Evolutionary conservation across 164 flowering plant species (phyloP), one percentile per base, ranked within the genome.

Genomic region (Tetrastigma voinierianum): DNA sequence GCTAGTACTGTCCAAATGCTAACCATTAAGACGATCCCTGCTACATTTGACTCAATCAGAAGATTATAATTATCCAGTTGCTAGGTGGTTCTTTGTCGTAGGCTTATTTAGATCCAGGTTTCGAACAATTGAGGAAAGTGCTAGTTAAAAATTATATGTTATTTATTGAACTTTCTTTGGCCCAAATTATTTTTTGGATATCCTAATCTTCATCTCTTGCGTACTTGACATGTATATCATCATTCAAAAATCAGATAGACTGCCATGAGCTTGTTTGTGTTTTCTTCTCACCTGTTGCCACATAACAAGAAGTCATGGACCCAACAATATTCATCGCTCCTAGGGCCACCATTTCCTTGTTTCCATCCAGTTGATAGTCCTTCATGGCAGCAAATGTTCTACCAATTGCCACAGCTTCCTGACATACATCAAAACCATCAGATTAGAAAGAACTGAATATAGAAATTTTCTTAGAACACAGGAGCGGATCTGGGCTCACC

Each of bases 281-380:
- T 61, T 67, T 8, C 19, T 60, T 25, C 64, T 74, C 66, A 88
- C 96, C 97, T 74, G 97, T 90, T 19, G 96, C 84, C 15, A 90
- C 92, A 76, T 87, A 93, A 81, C 98, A 91, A 25, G 97, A 93
- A 58, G 96, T 88, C 88, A 91, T 77, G 45, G 98, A 93, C 52
- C 98, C 98, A 40, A 86, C 85, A 51, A 93, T 45, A 63, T 93
- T 91, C 98, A 93, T 93, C 18, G 88, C 64, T 59, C 98, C 98
- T 13, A 93, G 80, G 19, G 97, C 98, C 21, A 91, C 86, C 98
- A 93, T 93, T 83, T 93, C 98, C 82, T 88, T 91, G 87, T 93
- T 93, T 54, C 96, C 98, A 70, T 93, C 97, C 23, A 93, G 10
- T 60, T 82, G 86, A 66, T 93, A 93, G 72, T 88, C 97, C 69